Base-by-base conservation (phyloP, 2,329 filamentous ascomycete species). In the Sporothrix curviconia region DNA sequence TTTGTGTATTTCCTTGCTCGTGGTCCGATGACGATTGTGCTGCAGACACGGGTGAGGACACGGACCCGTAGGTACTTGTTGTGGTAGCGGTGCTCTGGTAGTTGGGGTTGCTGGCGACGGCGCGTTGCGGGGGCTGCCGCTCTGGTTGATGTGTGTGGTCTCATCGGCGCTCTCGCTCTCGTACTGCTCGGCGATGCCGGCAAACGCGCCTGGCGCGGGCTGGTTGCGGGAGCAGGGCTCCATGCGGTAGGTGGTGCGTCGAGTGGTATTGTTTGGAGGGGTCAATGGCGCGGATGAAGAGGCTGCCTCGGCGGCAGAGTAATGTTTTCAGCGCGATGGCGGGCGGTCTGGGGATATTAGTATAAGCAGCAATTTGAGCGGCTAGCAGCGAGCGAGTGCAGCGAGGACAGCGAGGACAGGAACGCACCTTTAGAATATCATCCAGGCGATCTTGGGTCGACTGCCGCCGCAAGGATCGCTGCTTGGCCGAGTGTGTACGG, bases 361-460 rank as follows among this genome's bases (percentile, higher is more conserved):
- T 2, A 32, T 7, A 15, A 8, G 32, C 22, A 36, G 9, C 9
- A 19, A 14, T 19, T 24, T 19, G 30, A 51, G 34, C 19, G 47
- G 7, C 36, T 8, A 51, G 22, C 15, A 19, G 19, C 32, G 15
- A 30, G 22, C 25, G 17, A 28, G 12, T n/a, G n/a, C 17, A 11
- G 44, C 34, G 47, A 28, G 34, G 32, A 32, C 19, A 28, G 47
- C 19, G 32, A 24, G 47, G 15, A 19, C 2, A n/a, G 25, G 22
- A 43, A 15, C 36, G 3, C 22, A 71, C 69, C 66, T 70, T 64
- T 17, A 72, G 63, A 44, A 72, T 71, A 11, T 64, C 64, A 55
- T 67, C 62, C 43, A 72, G 64, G 11, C 69, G 66, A 28, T 69
- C 67, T 53, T 67, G 65, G 7, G 67, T 66, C 12, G 68, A 67